Conservation (phyloP, 257 asterid species). For the Buddleja alternifolia region DNA sequence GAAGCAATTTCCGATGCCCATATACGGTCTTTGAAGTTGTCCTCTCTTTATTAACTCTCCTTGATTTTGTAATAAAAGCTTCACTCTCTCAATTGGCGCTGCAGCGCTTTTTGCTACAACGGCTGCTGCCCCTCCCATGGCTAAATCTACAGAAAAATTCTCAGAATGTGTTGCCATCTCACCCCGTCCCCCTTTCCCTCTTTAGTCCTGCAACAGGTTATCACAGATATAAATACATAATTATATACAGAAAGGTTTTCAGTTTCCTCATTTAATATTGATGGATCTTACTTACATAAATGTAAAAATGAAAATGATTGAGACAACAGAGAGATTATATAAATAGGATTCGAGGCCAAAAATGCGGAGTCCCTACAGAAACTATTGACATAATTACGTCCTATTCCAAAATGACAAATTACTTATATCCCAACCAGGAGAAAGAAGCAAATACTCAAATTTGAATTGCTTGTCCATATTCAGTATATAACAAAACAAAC, state of each 20-base stretch:
- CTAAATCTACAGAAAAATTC: conserved; percentile 70
- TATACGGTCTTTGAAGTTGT: conserved; percentile 76
- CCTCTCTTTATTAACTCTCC: conserved; percentile 89
- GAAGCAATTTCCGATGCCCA: conserved; percentile 75
- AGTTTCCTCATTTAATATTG: background rate
- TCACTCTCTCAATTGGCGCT: conserved; percentile 97
- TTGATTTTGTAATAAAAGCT: conserved; percentile 95
- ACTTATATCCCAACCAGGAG: background rate
- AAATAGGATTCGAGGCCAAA: background rate
- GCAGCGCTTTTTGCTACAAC: conserved; percentile 79
- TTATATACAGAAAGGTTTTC: background rate
- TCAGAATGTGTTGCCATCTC: conserved; percentile 63
- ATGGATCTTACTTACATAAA: background rate
- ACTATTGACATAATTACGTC: background rate
- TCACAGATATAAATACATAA: conserved; percentile 26
- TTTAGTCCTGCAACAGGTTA: conserved; percentile 37
- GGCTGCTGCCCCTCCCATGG: conserved; percentile 88
- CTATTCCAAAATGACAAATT: background rate
- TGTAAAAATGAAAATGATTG: background rate
- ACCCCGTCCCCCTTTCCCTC: conserved; percentile 46
- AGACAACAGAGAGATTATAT: background rate
- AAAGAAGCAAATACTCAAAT: background rate
- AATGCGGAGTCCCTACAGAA: background rate
- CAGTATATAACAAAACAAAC: background rate
- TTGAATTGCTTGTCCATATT: background rate